These are phyloP conservation scores for Kwoniella sp. DNA, from an alignment of 768 basidiomycete species.

Conservation along the genomic window DNA sequence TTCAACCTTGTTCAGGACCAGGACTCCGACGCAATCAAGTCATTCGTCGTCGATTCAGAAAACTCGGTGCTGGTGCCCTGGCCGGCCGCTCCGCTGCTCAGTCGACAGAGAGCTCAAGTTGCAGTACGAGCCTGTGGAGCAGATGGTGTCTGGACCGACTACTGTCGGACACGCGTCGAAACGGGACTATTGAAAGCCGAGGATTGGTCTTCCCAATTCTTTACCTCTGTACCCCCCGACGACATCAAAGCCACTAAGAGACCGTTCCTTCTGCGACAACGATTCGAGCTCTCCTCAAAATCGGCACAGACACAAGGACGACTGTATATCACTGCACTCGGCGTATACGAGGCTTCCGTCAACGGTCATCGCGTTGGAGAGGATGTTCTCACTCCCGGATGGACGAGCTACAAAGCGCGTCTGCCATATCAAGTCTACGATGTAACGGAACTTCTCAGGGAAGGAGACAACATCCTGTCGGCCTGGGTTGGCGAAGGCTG, in stretches of 20 bases:
- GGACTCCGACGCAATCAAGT: not conserved
- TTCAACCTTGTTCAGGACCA: too few relatives aligned
- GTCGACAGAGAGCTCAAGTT: slow-evolving; percentile 22
- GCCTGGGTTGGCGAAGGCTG: slow-evolving; percentile 32
- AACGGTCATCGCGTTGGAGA: slow-evolving; percentile 35
- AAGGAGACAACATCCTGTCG: slow-evolving; percentile 5
- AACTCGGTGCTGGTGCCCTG: slow-evolving; percentile 31
- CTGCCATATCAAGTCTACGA: slow-evolving; percentile 35
- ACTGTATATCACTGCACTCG: slow-evolving; percentile 38
- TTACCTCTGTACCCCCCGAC: slow-evolving; percentile 1
- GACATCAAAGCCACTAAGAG: slow-evolving; percentile 16
- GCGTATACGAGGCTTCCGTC: slow-evolving; percentile 33
- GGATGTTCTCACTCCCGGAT: slow-evolving; percentile 37
- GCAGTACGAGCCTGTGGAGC: slow-evolving; percentile 16
- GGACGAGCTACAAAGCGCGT: slow-evolving; percentile 34
- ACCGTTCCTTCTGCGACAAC: slow-evolving; percentile 17
- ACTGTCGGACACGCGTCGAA: slow-evolving; percentile 6
- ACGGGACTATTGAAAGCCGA: slow-evolving; percentile 8
- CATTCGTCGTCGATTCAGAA: slow-evolving; percentile 18
- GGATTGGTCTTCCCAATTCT: slow-evolving; percentile 31
- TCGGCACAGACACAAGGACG: slow-evolving; percentile 5
- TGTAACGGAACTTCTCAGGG: slow-evolving; percentile 16
- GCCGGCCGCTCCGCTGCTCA: slow-evolving; percentile 25
- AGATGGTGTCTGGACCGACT: slow-evolving; percentile 16
- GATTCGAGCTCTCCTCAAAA: slow-evolving; percentile 1